Percentiles rank a stretch among this genome's conserved stretches.
phyloP scores from a whole-genome alignment of 306 rosid species.

The Macrotyloma uniflorum region DNA sequence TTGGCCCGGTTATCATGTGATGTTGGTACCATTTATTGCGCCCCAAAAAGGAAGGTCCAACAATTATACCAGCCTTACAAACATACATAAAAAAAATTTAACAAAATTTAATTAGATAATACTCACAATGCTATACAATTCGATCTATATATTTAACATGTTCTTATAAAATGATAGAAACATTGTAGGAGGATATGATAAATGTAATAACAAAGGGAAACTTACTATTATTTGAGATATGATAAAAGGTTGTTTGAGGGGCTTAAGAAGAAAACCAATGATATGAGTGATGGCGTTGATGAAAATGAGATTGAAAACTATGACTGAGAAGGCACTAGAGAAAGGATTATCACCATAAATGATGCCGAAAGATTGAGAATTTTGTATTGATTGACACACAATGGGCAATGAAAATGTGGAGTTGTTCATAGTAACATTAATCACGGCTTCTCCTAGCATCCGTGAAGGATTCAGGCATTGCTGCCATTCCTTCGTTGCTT shows the following conservation, averaged over 20 bases:
- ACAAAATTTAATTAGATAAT: background rate
- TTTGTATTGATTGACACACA: background rate
- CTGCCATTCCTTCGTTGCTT: constrained; percentile 33
- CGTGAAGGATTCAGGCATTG: background rate
- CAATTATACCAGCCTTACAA: constrained; percentile 71
- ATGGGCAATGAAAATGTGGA: background rate
- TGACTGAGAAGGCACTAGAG: constrained; percentile 37
- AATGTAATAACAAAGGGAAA: background rate
- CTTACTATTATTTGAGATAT: constrained; percentile 77
- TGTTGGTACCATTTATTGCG: constrained; percentile 40
- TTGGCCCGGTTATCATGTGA: constrained; percentile 19
- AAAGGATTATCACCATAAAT: constrained; percentile 58
- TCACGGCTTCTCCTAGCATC: background rate
- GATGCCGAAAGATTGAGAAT: constrained; percentile 15
- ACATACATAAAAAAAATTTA: constrained; percentile 24
- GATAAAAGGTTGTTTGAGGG: constrained; percentile 71
- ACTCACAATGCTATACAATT: background rate
- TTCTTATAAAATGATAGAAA: background rate
- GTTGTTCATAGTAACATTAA: background rate
- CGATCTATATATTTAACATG: too few relatives aligned
- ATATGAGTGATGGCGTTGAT: constrained; percentile 39
- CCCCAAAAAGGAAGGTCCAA: constrained; percentile 80
- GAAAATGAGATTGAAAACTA: constrained; percentile 52
- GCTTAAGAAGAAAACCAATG: constrained; percentile 61
- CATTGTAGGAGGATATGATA: background rate